These are phyloP conservation scores for Chaetomium fimeti DNA, from an alignment of 495 filamentous ascomycete genomes.

Conservation along the genomic window DNA sequence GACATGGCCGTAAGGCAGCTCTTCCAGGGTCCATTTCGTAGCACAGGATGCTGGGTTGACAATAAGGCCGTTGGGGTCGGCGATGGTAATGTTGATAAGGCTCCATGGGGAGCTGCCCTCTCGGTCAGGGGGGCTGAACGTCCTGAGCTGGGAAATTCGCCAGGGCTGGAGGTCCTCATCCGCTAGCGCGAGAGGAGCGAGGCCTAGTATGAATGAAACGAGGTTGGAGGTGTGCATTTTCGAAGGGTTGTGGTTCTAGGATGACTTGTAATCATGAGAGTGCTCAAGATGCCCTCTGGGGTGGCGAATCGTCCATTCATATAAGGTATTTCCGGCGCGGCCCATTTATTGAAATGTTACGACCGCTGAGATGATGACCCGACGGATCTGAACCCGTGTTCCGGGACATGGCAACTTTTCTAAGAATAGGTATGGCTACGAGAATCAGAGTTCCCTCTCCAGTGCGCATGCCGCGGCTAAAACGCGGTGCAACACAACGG, in stretches of 20 bases:
- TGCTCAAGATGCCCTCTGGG: too few relatives aligned
- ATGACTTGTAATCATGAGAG: too few relatives aligned
- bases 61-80: slow-evolving; percentile 19
- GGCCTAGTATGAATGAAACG: background rate
- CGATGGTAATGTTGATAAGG: slow-evolving; percentile 20
- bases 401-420: background rate
- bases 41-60: slow-evolving; percentile 18
- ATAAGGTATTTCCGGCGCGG: too few relatives aligned
- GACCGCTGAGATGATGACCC: background rate
- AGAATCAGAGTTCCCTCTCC: background rate
- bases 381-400: background rate
- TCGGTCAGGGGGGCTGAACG: slow-evolving; percentile 16
- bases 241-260: background rate
- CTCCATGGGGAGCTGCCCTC: slow-evolving; percentile 12
- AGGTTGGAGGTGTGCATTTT: background rate
- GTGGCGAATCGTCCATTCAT: too few relatives aligned
- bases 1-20: slow-evolving; percentile 17
- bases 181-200: slow-evolving; percentile 1
- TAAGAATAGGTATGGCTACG: background rate
- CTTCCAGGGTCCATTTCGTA: slow-evolving; percentile 16
- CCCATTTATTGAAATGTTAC: background rate
- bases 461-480: slow-evolving; percentile 1
- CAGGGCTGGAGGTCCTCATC: slow-evolving; percentile 8
- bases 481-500: slow-evolving; percentile 4
- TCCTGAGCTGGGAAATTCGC: slow-evolving; percentile 14